Evolutionary conservation across 306 rosid species (phyloP).

Genomic region (Cucurbita pepo): DNA sequence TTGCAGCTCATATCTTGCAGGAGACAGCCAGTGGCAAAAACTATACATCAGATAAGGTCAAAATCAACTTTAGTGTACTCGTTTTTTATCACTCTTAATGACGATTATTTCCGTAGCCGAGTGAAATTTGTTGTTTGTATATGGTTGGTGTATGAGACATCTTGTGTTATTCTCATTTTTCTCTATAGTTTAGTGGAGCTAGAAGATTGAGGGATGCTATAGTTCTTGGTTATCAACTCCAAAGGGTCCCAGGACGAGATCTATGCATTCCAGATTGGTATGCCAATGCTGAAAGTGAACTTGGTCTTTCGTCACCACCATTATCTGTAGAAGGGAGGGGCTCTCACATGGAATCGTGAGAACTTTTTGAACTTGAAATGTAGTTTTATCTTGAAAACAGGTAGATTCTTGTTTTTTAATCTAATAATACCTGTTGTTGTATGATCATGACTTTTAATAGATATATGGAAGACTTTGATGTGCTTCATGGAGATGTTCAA

Average conservation of each 20-base stretch:
- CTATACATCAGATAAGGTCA: constrained; percentile 86
- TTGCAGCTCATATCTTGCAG: constrained; percentile 86
- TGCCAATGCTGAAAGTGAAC: constrained; percentile 69
- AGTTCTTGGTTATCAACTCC: constrained; percentile 96
- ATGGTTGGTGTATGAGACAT: not conserved
- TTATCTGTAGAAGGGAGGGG: constrained; percentile 20
- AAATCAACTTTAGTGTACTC: not conserved
- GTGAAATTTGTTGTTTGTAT: not conserved
- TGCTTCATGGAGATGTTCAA: constrained; percentile 84
- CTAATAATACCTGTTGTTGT: not conserved
- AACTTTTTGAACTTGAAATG: constrained; percentile 5
- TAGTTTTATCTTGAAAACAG: not conserved
- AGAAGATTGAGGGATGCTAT: constrained; percentile 95
- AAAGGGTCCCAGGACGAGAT: constrained; percentile 84
- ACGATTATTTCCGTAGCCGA: not conserved
- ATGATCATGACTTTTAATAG: constrained; percentile 19
- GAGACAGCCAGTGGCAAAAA: constrained; percentile 89
- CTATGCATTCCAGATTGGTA: constrained; percentile 86
- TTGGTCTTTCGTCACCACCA: constrained; percentile 34
- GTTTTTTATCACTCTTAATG: not conserved
- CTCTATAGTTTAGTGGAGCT: constrained; percentile 75
- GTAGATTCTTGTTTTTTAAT: not conserved
- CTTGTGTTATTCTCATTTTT: not conserved
- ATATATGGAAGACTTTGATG: constrained; percentile 55
- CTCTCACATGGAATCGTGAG: constrained; percentile 40